Conservation (phyloP, 176 grass and related monocot species). For the Triticum timopheevii region DNA sequence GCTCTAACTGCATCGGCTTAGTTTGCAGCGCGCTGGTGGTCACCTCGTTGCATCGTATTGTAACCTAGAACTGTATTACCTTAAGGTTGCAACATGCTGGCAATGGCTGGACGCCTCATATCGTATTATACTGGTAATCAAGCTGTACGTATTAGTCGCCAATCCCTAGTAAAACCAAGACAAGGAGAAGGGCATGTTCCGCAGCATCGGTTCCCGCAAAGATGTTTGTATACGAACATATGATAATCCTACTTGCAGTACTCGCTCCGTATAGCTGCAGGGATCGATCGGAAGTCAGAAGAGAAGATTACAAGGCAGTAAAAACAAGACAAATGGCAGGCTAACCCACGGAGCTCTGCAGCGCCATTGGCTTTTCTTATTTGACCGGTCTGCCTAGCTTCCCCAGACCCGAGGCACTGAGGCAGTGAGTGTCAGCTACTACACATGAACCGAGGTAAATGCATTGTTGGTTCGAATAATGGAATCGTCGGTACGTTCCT, state of each 20-base stretch:
- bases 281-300: conserved; percentile 41
- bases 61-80: background rate
- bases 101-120: background rate
- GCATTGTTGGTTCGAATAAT: conserved; percentile 20
- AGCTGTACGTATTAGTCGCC: background rate
- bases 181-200: conserved; percentile 22
- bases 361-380: conserved; percentile 36
- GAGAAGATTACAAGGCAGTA: conserved; percentile 45
- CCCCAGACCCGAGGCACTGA: conserved; percentile 16
- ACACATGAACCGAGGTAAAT: conserved; percentile 35
- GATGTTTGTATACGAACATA: conserved; percentile 14
- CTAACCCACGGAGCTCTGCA: background rate
- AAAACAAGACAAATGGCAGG: conserved; percentile 43
- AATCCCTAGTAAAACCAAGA: conserved; percentile 10
- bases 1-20: no score
- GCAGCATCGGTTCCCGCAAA: conserved; percentile 24
- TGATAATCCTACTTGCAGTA: no score
- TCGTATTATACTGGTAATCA: background rate
- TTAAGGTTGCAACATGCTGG: background rate
- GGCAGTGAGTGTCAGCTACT: background rate
- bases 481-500: conserved; percentile 43
- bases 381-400: conserved; percentile 32
- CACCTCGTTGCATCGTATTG: no score
- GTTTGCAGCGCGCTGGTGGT: no score
- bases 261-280: background rate